phyloP scores from a whole-genome alignment of 768 basidiomycete genomes.

The Infundibulicybe gibba region DNA sequence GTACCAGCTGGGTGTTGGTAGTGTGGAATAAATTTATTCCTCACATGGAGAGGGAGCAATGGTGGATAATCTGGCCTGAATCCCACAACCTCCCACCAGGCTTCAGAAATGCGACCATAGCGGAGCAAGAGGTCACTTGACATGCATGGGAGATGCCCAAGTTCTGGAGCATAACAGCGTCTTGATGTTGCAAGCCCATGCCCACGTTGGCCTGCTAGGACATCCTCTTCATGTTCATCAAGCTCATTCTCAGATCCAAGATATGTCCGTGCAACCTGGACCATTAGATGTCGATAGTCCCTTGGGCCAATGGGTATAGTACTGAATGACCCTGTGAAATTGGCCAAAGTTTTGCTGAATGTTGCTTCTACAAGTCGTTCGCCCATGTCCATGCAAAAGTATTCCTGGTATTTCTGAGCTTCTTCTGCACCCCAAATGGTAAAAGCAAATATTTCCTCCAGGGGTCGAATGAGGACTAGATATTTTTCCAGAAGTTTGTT shows the following conservation, averaged over 20 bases:
- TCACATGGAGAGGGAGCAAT: conserved; percentile 8
- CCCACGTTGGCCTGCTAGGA: conserved; percentile 7
- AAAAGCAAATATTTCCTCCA: conserved; percentile 5
- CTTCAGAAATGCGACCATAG: conserved; percentile 11
- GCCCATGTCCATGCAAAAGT: conserved; percentile 8
- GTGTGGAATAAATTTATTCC: background rate
- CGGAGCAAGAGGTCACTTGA: too few species aligned
- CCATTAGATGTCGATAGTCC: conserved; percentile 11
- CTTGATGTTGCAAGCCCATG: conserved; percentile 6
- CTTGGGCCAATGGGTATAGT: conserved; percentile 2
- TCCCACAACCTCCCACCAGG: conserved; percentile 14
- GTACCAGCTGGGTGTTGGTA: background rate
- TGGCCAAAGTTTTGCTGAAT: background rate
- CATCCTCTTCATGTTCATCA: conserved; percentile 9
- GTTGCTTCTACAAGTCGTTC: background rate
- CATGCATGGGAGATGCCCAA: too few species aligned
- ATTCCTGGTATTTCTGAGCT: conserved; percentile 7
- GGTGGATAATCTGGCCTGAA: conserved; percentile 9
- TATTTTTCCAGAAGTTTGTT: conserved; percentile 4
- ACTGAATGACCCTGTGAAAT: conserved; percentile 5
- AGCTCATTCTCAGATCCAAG: conserved; percentile 13
- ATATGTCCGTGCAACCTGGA: conserved; percentile 13
- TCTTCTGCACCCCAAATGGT: conserved; percentile 1
- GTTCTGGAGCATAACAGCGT: conserved; percentile 10
- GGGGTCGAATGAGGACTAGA: conserved; percentile 9